These are phyloP conservation scores for Marchantia paleacea DNA, from an alignment of 225 moss, liverwort and hornwort genomes.

Conservation along the genomic window DNA sequence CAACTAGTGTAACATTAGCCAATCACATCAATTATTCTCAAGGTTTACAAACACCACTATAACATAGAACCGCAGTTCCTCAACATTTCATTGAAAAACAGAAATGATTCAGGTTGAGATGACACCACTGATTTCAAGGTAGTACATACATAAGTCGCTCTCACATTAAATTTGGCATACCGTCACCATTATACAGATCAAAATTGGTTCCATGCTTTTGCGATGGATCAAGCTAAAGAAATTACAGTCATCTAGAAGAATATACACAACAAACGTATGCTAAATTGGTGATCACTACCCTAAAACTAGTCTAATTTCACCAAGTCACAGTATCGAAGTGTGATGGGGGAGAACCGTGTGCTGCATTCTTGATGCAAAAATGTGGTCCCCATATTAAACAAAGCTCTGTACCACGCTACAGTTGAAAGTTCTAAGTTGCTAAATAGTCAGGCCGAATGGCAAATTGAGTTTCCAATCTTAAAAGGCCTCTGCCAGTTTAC, in stretches of 20 bases:
- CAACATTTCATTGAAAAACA: no score
- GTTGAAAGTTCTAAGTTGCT: background rate
- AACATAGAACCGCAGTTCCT: no score
- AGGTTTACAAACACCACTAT: no score
- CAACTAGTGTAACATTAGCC: no score
- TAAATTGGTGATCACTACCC: background rate
- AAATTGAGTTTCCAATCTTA: background rate
- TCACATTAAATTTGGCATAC: background rate
- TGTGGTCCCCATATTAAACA: background rate
- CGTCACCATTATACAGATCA: slow-evolving; percentile 16
- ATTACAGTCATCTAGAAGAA: background rate
- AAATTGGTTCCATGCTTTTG: slow-evolving; percentile 19
- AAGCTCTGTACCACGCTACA: background rate
- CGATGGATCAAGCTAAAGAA: background rate
- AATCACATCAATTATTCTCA: no score
- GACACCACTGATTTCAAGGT: background rate
- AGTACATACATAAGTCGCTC: background rate
- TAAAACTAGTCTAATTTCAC: background rate
- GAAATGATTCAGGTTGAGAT: background rate
- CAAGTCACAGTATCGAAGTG: background rate
- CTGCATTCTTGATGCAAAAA: background rate
- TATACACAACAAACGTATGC: background rate
- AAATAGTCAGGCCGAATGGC: background rate
- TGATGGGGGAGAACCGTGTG: background rate
- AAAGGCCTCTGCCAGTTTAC: background rate